Conservation (phyloP, 345 rosid species). For the Camelina hispida region DNA sequence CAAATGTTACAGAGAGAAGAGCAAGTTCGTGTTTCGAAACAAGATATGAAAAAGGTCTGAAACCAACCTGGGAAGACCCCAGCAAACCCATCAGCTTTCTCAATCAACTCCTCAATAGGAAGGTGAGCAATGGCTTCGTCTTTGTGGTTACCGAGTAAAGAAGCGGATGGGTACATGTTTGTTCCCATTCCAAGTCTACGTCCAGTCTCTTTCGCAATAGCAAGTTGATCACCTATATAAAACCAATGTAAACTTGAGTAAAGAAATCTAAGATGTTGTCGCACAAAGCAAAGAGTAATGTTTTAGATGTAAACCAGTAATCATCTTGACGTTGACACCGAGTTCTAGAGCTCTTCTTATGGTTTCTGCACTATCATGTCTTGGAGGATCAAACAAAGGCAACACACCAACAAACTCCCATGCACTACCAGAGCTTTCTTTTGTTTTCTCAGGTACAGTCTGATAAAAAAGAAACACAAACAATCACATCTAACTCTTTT, state of each 20-base stretch:
- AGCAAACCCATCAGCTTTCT: conserved; percentile 94
- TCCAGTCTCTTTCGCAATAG: conserved; percentile 95
- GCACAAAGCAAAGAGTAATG: neutral
- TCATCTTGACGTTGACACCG: conserved; percentile 98
- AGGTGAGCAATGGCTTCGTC: conserved; percentile 65
- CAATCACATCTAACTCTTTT: neutral
- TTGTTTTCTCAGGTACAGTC: conserved; percentile 73
- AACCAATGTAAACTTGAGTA: neutral
- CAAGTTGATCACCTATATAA: conserved; percentile 45
- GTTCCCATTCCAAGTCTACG: conserved; percentile 96
- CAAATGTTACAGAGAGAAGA: neutral
- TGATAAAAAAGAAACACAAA: conserved; percentile 22
- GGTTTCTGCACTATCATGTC: conserved; percentile 98
- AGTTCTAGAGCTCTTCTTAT: conserved; percentile 86
- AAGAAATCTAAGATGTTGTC: neutral
- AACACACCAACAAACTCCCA: conserved; percentile 86
- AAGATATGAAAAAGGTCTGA: neutral
- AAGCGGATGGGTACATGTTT: conserved; percentile 93
- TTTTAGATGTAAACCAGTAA: conserved; percentile 60
- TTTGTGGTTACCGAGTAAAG: conserved; percentile 76
- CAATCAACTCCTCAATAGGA: conserved; percentile 86
- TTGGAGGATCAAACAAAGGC: conserved; percentile 87
- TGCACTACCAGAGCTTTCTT: conserved; percentile 72
- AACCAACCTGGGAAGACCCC: conserved; percentile 91
- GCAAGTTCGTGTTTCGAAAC: neutral